Evolutionary conservation across 306 rosid genomes (phyloP).

Genomic region (Senna siamea): DNA sequence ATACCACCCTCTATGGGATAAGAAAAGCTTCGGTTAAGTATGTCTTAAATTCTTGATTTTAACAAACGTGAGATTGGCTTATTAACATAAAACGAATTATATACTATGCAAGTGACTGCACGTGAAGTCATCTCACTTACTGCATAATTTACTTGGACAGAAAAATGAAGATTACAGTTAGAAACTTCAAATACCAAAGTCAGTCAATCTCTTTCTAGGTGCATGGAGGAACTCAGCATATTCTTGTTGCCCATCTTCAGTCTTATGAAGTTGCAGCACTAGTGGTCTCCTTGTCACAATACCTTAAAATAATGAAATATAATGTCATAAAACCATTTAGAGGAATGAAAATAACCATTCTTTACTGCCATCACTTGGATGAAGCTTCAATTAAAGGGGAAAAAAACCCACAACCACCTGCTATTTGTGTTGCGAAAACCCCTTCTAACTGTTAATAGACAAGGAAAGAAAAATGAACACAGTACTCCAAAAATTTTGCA

Average conservation of each 20-base stretch:
- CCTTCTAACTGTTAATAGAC: background rate
- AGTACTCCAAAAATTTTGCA: background rate
- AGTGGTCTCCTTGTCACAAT: conserved; percentile 96
- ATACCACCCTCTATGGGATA: background rate
- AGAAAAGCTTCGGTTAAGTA: background rate
- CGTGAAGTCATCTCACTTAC: conserved; percentile 9
- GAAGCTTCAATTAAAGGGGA: background rate
- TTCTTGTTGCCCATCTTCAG: conserved; percentile 67
- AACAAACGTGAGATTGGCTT: background rate
- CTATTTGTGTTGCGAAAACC: conserved; percentile 1
- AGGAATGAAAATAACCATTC: conserved; percentile 29
- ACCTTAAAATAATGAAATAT: conserved; percentile 51
- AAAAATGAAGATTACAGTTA: conserved; percentile 14
- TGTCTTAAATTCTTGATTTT: background rate
- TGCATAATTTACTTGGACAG: conserved; percentile 16
- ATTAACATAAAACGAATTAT: conserved; percentile 22
- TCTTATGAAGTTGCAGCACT: conserved; percentile 94
- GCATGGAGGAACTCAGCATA: conserved; percentile 98
- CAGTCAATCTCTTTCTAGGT: conserved; percentile 75
- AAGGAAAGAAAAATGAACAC: background rate
- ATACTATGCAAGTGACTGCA: background rate
- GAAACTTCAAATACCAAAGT: conserved; percentile 67
- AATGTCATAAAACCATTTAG: conserved; percentile 23
- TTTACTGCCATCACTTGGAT: conserved; percentile 5
- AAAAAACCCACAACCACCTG: background rate